These are phyloP conservation scores for Phytophthora tentaculata DNA, from an alignment of 352 stramenopile species.

Conservation along the genomic window DNA sequence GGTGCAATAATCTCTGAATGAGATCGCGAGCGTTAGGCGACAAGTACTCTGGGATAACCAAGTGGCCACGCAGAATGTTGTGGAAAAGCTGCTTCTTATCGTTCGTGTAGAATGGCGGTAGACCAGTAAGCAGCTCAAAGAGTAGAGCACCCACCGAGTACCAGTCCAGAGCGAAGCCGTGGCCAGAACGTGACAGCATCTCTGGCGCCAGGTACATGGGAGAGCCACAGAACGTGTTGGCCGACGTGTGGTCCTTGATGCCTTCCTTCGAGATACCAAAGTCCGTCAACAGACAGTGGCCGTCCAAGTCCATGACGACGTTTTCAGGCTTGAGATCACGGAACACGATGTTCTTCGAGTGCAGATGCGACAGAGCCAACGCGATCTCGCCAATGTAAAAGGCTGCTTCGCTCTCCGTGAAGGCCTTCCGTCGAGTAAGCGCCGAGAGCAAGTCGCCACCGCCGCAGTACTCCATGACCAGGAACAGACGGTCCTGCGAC, in stretches of 20 bases:
- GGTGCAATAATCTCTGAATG: constrained; percentile 80
- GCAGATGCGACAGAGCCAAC: constrained; percentile 79
- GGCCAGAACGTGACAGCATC: constrained; percentile 81
- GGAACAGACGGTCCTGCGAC: constrained; percentile 80
- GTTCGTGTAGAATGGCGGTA: constrained; percentile 89
- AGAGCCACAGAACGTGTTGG: constrained; percentile 89
- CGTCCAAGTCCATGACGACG: constrained; percentile 87
- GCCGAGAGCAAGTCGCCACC: constrained; percentile 81
- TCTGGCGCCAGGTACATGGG: constrained; percentile 88
- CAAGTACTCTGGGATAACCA: constrained; percentile 84
- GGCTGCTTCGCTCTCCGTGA: constrained; percentile 75
- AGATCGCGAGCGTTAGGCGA: constrained; percentile 77
- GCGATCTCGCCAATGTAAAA: constrained; percentile 90
- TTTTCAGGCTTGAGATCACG: constrained; percentile 89
- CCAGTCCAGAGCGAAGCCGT: constrained; percentile 88
- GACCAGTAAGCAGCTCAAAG: constrained; percentile 83
- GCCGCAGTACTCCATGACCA: constrained; percentile 90
- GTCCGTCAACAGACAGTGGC: constrained; percentile 82
- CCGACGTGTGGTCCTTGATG: constrained; percentile 86
- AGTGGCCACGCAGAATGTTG: constrained; percentile 86
- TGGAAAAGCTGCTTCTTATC: constrained; percentile 92
- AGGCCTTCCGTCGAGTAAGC: constrained; percentile 79
- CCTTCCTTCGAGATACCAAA: constrained; percentile 90
- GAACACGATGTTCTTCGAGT: constrained; percentile 90
- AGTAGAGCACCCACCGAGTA: constrained; percentile 83